Evolutionary conservation across 129 eudicot genomes (phyloP).

Genomic region (Oenanthe sinensis): DNA sequence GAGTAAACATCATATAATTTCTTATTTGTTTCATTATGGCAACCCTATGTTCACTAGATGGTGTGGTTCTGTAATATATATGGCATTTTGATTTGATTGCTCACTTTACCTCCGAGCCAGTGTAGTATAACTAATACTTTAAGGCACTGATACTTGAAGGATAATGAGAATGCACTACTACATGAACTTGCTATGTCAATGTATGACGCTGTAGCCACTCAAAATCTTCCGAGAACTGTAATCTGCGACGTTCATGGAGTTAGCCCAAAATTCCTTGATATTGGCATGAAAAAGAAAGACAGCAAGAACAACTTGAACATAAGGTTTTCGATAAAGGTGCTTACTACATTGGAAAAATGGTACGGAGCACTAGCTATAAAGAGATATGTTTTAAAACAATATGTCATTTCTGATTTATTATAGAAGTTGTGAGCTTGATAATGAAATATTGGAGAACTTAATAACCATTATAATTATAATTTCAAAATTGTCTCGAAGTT

Average conservation of each 20-base stretch:
- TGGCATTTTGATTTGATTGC: background rate
- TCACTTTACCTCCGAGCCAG: too few species aligned
- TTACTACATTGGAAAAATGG: constrained; percentile 92
- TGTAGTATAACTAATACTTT: background rate
- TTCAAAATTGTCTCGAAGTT: too few species aligned
- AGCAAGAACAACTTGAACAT: constrained; percentile 41
- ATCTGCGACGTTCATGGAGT: constrained; percentile 97
- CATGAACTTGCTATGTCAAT: constrained; percentile 99
- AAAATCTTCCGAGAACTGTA: constrained; percentile 82
- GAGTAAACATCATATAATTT: background rate
- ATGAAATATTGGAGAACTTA: constrained; percentile 25
- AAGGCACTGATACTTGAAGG: constrained; percentile 31
- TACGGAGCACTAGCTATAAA: constrained; percentile 89
- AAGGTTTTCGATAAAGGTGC: constrained; percentile 69
- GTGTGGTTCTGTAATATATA: background rate
- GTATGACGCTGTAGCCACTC: constrained; percentile 97
- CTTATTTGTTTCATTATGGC: background rate
- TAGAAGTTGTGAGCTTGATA: too few species aligned
- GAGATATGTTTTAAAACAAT: constrained; percentile 31
- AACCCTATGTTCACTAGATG: background rate
- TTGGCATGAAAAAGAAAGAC: constrained; percentile 69
- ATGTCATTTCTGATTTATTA: too few species aligned
- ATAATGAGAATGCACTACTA: constrained; percentile 84
- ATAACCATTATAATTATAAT: too few species aligned
- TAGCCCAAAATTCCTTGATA: constrained; percentile 81